phyloP scores from a whole-genome alignment of 2,329 filamentous ascomycete species.

The Scytalidium sp. region DNA sequence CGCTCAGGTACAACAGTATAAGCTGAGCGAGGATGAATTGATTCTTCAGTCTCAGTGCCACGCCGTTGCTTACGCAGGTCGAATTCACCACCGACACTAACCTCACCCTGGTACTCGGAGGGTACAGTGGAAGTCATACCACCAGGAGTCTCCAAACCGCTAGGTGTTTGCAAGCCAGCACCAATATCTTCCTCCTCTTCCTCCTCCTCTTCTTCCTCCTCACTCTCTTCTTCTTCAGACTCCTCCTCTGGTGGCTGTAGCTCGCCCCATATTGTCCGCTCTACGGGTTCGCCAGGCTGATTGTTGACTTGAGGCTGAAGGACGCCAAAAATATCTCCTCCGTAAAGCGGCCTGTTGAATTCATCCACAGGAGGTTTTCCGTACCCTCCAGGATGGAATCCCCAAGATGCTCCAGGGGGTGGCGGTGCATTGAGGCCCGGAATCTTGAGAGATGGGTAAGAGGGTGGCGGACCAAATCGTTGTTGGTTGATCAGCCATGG shows the following conservation, averaged over 20 bases:
- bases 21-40: slow-evolving; percentile 68
- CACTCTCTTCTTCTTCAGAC: slow-evolving; percentile 64
- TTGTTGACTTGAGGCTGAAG: slow-evolving; percentile 57
- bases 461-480: slow-evolving; percentile 86
- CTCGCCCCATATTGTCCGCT: slow-evolving; percentile 89
- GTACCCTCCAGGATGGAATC: slow-evolving; percentile 92
- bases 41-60: slow-evolving; percentile 86
- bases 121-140: slow-evolving; percentile 79
- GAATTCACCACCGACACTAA: slow-evolving; percentile 81
- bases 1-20: slow-evolving; percentile 90
- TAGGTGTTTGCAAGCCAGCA: slow-evolving; percentile 69
- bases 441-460: slow-evolving; percentile 93
- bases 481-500: slow-evolving; percentile 98
- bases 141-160: slow-evolving; percentile 75
- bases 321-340: slow-evolving; percentile 91
- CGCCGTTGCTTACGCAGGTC: slow-evolving; percentile 84
- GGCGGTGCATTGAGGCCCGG: slow-evolving; percentile 92
- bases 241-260: slow-evolving; percentile 77
- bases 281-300: slow-evolving; percentile 73
- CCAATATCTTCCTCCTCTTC: slow-evolving; percentile 60
- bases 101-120: slow-evolving; percentile 72
- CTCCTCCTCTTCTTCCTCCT: slow-evolving; percentile 69
- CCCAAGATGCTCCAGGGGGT: slow-evolving; percentile 86
- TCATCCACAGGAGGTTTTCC: slow-evolving; percentile 96
- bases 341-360: slow-evolving; percentile 85